Conservation (phyloP, 331 rosid species). For the Erythrophleum ivorense region DNA sequence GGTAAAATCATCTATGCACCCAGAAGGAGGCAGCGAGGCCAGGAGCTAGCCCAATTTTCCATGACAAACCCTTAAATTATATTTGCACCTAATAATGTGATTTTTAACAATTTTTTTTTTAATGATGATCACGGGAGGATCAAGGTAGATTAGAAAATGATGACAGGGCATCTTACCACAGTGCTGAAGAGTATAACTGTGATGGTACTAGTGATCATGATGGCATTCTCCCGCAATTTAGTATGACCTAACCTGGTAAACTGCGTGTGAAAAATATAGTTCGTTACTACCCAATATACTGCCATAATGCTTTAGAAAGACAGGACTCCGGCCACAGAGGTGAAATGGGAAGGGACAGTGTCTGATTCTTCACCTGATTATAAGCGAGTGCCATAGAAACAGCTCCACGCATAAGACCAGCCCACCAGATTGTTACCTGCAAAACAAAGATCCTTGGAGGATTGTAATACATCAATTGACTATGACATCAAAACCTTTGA, state of each 20-base stretch:
- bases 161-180: conserved; percentile 61
- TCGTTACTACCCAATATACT: conserved; percentile 9
- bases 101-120: not conserved
- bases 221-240: conserved; percentile 70
- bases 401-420: conserved; percentile 99
- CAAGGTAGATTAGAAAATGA: conserved; percentile 14
- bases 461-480: conserved; percentile 13
- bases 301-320: not conserved
- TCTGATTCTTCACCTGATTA: conserved; percentile 72
- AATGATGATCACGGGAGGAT: not conserved
- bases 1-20: not conserved
- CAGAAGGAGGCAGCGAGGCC: not conserved
- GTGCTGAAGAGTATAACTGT: conserved; percentile 97
- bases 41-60: not conserved
- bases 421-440: conserved; percentile 97
- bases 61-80: not conserved
- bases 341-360: conserved; percentile 21
- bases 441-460: conserved; percentile 21
- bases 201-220: conserved; percentile 96
- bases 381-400: conserved; percentile 98
- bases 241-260: conserved; percentile 82
- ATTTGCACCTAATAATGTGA: not conserved
- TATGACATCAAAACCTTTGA: not conserved
- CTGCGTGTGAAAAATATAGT: conserved; percentile 52
- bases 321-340: not conserved